phyloP scores from a whole-genome alignment of 495 filamentous ascomycete species.

The Cercophora scortea region DNA sequence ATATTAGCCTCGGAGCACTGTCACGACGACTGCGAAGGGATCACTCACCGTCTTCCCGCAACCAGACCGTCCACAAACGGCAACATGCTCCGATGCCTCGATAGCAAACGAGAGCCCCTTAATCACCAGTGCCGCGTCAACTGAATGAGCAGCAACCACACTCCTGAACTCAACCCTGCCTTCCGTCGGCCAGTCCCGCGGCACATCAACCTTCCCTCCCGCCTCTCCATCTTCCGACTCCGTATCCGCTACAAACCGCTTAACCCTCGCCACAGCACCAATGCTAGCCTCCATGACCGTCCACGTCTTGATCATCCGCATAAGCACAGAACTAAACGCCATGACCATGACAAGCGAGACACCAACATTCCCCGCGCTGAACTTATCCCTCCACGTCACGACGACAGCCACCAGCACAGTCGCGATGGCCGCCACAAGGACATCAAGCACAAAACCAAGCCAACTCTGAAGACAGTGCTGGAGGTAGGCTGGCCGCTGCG shows the following conservation, averaged over 20 bases:
- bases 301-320: constrained; percentile 14
- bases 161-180: not conserved
- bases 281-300: constrained; percentile 40
- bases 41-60: constrained; percentile 80
- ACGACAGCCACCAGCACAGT: constrained; percentile 28
- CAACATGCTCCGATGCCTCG: not conserved
- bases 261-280: constrained; percentile 36
- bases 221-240: not conserved
- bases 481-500: constrained; percentile 37
- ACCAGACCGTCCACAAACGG: constrained; percentile 5
- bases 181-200: not conserved
- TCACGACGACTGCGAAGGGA: no score
- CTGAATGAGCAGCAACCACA: not conserved
- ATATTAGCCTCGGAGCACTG: no score
- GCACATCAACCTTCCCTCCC: no score
- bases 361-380: not conserved
- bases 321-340: constrained; percentile 2
- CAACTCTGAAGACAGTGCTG: constrained; percentile 40
- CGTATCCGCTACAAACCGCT: constrained; percentile 21
- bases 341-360: constrained; percentile 2
- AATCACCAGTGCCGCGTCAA: not conserved
- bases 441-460: constrained; percentile 38
- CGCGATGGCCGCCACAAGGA: constrained; percentile 32
- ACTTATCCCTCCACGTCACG: constrained; percentile 2
- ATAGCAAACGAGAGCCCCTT: not conserved